These are phyloP conservation scores for Pezicula neosporulosa DNA, from an alignment of 2,329 filamentous ascomycete genomes.

Conservation along the genomic window DNA sequence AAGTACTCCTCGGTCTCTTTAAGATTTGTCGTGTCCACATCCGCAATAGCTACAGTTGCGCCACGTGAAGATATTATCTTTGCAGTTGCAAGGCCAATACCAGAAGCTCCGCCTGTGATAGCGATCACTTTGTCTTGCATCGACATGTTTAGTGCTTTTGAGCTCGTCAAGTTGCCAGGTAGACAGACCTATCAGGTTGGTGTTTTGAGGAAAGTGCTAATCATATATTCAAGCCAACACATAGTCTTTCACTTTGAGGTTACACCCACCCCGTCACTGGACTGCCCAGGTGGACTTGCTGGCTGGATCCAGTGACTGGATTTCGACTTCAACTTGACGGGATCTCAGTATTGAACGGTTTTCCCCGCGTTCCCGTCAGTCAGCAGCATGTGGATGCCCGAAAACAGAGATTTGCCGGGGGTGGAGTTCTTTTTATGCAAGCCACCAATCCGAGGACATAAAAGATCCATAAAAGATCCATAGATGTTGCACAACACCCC, in stretches of 20 bases:
- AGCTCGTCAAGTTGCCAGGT: background rate
- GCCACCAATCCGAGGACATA: background rate
- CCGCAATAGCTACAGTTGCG: constrained; percentile 22
- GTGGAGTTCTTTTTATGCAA: background rate
- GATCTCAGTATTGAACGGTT: no score
- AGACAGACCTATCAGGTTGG: background rate
- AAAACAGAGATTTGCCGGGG: background rate
- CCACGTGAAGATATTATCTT: constrained; percentile 33
- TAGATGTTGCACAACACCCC: background rate
- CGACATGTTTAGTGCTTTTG: constrained; percentile 16
- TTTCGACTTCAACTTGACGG: no score
- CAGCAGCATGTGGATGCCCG: no score
- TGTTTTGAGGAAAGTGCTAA: background rate
- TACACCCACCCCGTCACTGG: no score
- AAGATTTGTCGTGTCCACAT: constrained; percentile 16
- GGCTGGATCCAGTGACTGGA: no score
- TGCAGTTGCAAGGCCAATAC: constrained; percentile 73
- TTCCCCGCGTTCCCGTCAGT: no score
- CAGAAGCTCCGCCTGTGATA: constrained; percentile 75
- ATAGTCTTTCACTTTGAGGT: no score
- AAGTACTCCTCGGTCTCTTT: constrained; percentile 29
- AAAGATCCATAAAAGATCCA: no score
- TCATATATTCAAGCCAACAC: no score
- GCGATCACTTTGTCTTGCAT: constrained; percentile 55
- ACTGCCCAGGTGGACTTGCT: no score